These are phyloP conservation scores for Stephania japonica DNA, from an alignment of 164 flowering plant species.

Conservation along the genomic window DNA sequence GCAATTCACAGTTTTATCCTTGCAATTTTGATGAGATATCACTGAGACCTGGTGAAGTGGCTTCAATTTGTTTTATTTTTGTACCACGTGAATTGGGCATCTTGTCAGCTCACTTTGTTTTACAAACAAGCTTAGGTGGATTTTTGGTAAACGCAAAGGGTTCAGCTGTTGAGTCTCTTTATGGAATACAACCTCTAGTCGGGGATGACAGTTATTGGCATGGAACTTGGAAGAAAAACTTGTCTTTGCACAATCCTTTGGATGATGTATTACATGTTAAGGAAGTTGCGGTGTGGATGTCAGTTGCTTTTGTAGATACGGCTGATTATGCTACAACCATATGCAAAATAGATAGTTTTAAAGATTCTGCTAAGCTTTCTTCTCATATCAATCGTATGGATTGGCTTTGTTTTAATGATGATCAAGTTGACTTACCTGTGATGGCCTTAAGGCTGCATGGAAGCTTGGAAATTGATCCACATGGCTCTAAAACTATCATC, in stretches of 20 bases:
- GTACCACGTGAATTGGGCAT: slow-evolving; percentile 59
- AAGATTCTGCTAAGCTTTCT: slow-evolving; percentile 14
- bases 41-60: slow-evolving; percentile 64
- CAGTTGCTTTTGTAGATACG: slow-evolving; percentile 38
- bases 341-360: slow-evolving; percentile 31
- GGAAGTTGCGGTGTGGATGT: slow-evolving; percentile 53
- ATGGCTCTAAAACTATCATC: slow-evolving; percentile 36
- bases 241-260: slow-evolving; percentile 64
- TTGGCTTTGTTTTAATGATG: slow-evolving; percentile 33
- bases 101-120: slow-evolving; percentile 53
- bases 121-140: slow-evolving; percentile 82
- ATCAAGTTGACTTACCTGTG: slow-evolving; percentile 31
- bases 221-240: slow-evolving; percentile 42
- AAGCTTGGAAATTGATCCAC: slow-evolving; percentile 60
- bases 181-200: slow-evolving; percentile 36
- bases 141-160: slow-evolving; percentile 69
- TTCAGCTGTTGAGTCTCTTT: slow-evolving; percentile 53
- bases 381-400: slow-evolving; percentile 25
- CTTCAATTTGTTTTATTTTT: slow-evolving; percentile 66
- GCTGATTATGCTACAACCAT: slow-evolving; percentile 37
- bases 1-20: slow-evolving; percentile 65
- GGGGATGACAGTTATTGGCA: slow-evolving; percentile 32
- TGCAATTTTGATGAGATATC: slow-evolving; percentile 50
- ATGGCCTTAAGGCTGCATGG: slow-evolving; percentile 49
- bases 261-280: slow-evolving; percentile 46